Conservation (phyloP, 2,329 filamentous ascomycete genomes). For the Trichoderma sp. region DNA sequence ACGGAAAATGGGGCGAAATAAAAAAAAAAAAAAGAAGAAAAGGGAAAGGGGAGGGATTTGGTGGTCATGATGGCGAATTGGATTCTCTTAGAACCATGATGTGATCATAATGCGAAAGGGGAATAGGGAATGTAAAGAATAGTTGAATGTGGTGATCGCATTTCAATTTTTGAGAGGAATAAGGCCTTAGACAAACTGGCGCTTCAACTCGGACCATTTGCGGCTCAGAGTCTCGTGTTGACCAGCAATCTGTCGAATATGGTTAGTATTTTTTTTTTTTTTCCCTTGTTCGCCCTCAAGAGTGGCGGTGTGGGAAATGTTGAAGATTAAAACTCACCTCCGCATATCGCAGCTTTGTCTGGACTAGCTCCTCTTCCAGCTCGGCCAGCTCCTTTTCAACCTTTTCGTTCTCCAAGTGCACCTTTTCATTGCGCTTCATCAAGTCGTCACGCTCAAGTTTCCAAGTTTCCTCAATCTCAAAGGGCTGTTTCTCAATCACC, state of each 20-base stretch:
- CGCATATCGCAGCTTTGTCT: slow-evolving; percentile 91
- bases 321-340: slow-evolving; percentile 62
- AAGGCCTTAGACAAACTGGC: slow-evolving; percentile 47
- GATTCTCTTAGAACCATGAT: not conserved
- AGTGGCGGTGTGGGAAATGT: not conserved
- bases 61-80: not conserved
- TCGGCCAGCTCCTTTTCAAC: slow-evolving; percentile 88
- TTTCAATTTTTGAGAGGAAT: not conserved
- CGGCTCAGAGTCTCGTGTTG: slow-evolving; percentile 69
- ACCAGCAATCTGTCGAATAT: slow-evolving; percentile 58
- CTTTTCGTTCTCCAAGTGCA: slow-evolving; percentile 86
- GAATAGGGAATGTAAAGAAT: slow-evolving; percentile 7
- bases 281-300: slow-evolving; percentile 22
- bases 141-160: not conserved
- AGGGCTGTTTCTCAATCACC: slow-evolving; percentile 85
- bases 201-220: slow-evolving; percentile 72
- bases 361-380: slow-evolving; percentile 87
- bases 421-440: slow-evolving; percentile 87
- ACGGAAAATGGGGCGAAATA: not conserved
- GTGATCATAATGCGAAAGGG: slow-evolving; percentile 9
- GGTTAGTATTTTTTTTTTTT: not conserved
- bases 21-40: not conserved
- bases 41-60: not conserved
- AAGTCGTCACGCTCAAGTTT: slow-evolving; percentile 84
- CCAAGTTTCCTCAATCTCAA: slow-evolving; percentile 79